phyloP scores from a whole-genome alignment of 2,329 filamentous ascomycete species.

The Fusarium hostae region DNA sequence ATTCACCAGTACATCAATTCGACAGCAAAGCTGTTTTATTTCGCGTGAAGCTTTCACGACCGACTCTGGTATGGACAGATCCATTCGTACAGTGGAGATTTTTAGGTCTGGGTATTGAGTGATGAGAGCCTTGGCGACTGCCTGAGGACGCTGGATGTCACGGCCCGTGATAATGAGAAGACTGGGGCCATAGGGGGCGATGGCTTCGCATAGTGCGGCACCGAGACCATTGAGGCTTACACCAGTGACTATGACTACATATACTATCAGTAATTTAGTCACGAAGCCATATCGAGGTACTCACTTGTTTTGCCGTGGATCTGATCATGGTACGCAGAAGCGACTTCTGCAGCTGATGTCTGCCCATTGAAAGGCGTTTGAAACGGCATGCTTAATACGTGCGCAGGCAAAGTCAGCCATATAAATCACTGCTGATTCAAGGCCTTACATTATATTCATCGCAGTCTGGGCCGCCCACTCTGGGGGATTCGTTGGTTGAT shows the following conservation, averaged over 20 bases:
- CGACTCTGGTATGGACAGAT: no score
- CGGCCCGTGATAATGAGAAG: background rate
- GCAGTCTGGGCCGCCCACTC: no score
- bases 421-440: no score
- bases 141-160: background rate
- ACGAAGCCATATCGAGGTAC: no score
- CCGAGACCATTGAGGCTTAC: background rate
- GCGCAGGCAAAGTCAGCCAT: no score
- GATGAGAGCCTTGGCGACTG: background rate
- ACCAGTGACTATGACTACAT: background rate
- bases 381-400: no score
- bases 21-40: background rate
- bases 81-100: background rate
- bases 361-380: no score
- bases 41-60: no score
- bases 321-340: background rate
- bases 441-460: no score
- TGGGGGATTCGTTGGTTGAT: background rate
- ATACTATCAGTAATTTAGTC: no score
- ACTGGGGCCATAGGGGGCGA: background rate
- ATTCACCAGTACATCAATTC: background rate
- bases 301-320: background rate
- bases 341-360: no score
- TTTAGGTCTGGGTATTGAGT: background rate
- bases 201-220: background rate